Evolutionary conservation across 2,329 filamentous ascomycete genomes (phyloP).

Genomic region (Dothistroma pini): DNA sequence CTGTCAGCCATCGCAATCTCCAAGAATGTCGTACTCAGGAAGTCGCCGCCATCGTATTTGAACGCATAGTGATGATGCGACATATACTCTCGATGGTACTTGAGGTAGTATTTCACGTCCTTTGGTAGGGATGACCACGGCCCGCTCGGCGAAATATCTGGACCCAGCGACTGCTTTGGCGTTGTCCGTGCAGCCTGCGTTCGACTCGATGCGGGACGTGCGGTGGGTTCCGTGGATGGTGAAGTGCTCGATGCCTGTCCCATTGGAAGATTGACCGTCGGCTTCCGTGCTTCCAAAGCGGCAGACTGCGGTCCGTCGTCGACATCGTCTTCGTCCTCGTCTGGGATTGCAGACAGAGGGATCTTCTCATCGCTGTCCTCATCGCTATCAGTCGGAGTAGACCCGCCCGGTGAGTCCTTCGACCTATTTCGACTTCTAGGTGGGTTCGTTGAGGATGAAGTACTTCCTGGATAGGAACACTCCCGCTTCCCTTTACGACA

Average conservation of each 20-base stretch:
- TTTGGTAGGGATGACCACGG: slow-evolving; percentile 38
- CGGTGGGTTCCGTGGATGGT: slow-evolving; percentile 47
- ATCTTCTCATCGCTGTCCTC: slow-evolving; percentile 41
- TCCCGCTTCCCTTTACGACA: slow-evolving; percentile 90
- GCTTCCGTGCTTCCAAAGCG: slow-evolving; percentile 32
- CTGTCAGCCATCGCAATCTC: slow-evolving; percentile 72
- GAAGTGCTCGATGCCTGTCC: slow-evolving; percentile 47
- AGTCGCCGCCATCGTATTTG: slow-evolving; percentile 65
- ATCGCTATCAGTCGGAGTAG: slow-evolving; percentile 52
- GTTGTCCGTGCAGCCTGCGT: slow-evolving; percentile 20
- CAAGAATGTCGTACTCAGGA: slow-evolving; percentile 69
- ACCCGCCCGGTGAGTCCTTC: slow-evolving; percentile 43
- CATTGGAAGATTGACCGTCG: slow-evolving; percentile 38
- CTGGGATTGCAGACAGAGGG: slow-evolving; percentile 41
- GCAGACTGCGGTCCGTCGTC: slow-evolving; percentile 27
- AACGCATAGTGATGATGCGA: slow-evolving; percentile 80
- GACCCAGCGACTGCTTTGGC: slow-evolving; percentile 22
- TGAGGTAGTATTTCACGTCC: slow-evolving; percentile 73
- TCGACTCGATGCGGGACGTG: slow-evolving; percentile 5
- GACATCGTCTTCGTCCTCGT: slow-evolving; percentile 45
- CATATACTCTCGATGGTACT: slow-evolving; percentile 74
- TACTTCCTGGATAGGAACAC: slow-evolving; percentile 79
- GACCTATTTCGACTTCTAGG: slow-evolving; percentile 44
- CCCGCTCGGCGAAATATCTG: slow-evolving; percentile 25
- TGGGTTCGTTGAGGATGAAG: slow-evolving; percentile 46